Evolutionary conservation across 2,329 filamentous ascomycete species (phyloP).

Genomic region (Colletotrichum phormii): DNA sequence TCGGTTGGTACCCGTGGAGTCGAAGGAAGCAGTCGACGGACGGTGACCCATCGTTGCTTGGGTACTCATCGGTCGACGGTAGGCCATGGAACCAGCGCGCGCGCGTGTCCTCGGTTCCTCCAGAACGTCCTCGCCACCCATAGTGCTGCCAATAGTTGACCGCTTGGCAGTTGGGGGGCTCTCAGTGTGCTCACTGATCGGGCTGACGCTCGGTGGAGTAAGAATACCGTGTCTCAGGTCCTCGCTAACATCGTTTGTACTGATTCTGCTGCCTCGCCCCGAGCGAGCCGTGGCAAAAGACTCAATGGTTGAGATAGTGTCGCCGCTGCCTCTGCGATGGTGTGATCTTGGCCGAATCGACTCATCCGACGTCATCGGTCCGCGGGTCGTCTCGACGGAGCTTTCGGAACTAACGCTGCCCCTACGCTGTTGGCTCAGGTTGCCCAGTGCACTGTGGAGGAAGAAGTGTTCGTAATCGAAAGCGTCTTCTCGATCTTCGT

Average conservation of each 20-base stretch:
- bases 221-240: slow-evolving; percentile 26
- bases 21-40: slow-evolving; percentile 67
- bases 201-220: slow-evolving; percentile 34
- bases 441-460: slow-evolving; percentile 90
- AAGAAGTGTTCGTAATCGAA: slow-evolving; percentile 99
- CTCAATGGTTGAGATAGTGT: slow-evolving; percentile 63
- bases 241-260: slow-evolving; percentile 16
- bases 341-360: slow-evolving; percentile 40
- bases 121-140: slow-evolving; percentile 41
- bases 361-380: slow-evolving; percentile 48
- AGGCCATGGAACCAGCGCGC: slow-evolving; percentile 48
- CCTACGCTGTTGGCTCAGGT: slow-evolving; percentile 66
- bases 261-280: slow-evolving; percentile 53
- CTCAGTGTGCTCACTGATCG: slow-evolving; percentile 28
- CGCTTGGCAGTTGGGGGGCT: slow-evolving; percentile 35
- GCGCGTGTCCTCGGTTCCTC: slow-evolving; percentile 37
- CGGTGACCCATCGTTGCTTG: slow-evolving; percentile 59
- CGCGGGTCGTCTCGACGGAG: slow-evolving; percentile 72
- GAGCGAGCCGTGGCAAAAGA: slow-evolving; percentile 70
- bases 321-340: slow-evolving; percentile 57
- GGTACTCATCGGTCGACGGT: slow-evolving; percentile 56
- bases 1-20: slow-evolving; percentile 68
- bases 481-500: slow-evolving; percentile 93
- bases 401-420: slow-evolving; percentile 69
- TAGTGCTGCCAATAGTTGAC: slow-evolving; percentile 40